Evolutionary conservation across 495 filamentous ascomycete species (phyloP).

Genomic region (Wilcoxina mikolae): DNA sequence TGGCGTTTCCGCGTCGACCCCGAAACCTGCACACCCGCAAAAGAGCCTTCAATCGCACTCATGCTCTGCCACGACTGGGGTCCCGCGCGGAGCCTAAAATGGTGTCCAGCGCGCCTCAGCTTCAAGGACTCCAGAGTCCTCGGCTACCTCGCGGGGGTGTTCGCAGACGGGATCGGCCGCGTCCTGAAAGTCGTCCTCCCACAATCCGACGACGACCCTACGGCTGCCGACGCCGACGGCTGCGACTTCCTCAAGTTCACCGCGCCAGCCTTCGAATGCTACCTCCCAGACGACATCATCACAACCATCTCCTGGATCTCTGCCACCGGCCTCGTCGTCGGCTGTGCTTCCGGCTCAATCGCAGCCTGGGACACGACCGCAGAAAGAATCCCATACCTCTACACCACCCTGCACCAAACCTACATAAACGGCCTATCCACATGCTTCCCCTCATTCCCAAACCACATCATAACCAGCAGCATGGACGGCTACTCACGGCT

Average conservation of each 20-base stretch:
- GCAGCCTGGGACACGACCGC: constrained; percentile 37
- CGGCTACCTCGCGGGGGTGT: constrained; percentile 49
- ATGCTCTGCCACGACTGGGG: constrained; percentile 52
- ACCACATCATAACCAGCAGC: constrained; percentile 39
- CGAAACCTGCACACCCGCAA: constrained; percentile 29
- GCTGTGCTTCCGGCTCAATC: constrained; percentile 47
- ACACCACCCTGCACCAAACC: constrained; percentile 42
- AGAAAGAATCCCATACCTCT: constrained; percentile 39
- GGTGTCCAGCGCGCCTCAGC: constrained; percentile 43
- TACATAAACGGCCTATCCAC: constrained; percentile 44
- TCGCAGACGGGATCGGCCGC: constrained; percentile 46
- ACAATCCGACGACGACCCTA: constrained; percentile 13
- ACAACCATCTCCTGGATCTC: constrained; percentile 52
- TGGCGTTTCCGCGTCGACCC: constrained; percentile 29
- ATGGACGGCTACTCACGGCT: constrained; percentile 47
- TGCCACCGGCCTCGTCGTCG: constrained; percentile 43
- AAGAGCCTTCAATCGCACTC: constrained; percentile 23
- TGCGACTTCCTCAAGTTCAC: neutral
- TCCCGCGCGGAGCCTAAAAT: constrained; percentile 42
- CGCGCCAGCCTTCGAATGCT: constrained; percentile 39
- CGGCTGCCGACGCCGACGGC: constrained; percentile 9
- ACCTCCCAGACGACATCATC: constrained; percentile 37
- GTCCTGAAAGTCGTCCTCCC: constrained; percentile 40
- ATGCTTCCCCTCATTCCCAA: constrained; percentile 45
- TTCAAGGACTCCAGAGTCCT: constrained; percentile 33